These are phyloP conservation scores for Grigorovia humatica DNA, from an alignment of 805 yeast species.

Conservation along the genomic window DNA sequence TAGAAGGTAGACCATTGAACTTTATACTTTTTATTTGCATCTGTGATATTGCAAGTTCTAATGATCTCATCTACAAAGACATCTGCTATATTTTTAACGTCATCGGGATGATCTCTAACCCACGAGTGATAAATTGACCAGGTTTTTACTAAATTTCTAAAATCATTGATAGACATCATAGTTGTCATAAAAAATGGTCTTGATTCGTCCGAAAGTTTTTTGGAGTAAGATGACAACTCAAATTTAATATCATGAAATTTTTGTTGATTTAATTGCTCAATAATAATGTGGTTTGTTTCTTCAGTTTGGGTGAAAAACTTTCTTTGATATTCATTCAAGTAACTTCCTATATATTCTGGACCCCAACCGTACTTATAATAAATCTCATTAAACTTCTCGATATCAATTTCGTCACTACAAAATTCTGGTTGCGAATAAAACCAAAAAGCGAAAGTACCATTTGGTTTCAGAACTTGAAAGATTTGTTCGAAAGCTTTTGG, in stretches of 20 bases:
- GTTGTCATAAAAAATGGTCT: constrained; percentile 31
- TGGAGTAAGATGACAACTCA: constrained; percentile 9
- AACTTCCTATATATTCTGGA: constrained; percentile 39
- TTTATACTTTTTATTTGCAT: constrained; percentile 30
- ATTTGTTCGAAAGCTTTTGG: constrained; percentile 40
- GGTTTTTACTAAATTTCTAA: constrained; percentile 45
- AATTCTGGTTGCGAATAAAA: constrained; percentile 62
- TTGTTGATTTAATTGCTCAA: constrained; percentile 3
- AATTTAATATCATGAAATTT: constrained; percentile 33
- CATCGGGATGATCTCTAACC: constrained; percentile 35
- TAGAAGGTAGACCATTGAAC: constrained; percentile 49
- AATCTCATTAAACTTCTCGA: constrained; percentile 43
- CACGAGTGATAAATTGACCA: constrained; percentile 60
- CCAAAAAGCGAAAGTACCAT: constrained; percentile 64
- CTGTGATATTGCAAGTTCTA: constrained; percentile 36
- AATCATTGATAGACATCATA: constrained; percentile 32
- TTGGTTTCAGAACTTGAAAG: constrained; percentile 38
- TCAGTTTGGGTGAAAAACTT: constrained; percentile 25
- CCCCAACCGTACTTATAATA: constrained; percentile 43
- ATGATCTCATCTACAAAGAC: constrained; percentile 35
- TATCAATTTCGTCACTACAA: constrained; percentile 29
- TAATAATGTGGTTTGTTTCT: constrained; percentile 10
- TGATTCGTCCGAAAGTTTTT: constrained; percentile 4
- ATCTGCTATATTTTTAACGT: constrained; percentile 38
- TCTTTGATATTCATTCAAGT: constrained; percentile 41